Base-by-base conservation (phyloP, 1,284 basidiomycete genomes). In the Ceratorhiza oryzae-sativae region DNA sequence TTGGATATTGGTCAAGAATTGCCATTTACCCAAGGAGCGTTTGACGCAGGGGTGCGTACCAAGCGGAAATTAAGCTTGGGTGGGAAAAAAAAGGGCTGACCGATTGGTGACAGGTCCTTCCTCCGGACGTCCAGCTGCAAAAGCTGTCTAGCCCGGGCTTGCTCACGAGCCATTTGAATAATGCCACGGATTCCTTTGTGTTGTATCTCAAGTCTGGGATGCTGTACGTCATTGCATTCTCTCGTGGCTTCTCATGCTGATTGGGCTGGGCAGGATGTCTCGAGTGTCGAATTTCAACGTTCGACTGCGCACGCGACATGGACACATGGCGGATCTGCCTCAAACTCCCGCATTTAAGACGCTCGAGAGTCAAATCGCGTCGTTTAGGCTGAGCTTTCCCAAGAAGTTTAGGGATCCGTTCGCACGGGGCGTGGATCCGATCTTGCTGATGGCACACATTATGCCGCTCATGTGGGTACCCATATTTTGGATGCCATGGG, bases 31-130 rank as follows among this genome's bases (percentile, higher is more conserved):
- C 63, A 55, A 18, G 39, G 12, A 2, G 3, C 36, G 9, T 67
- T 67, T n/a, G 63, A 67, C 23, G 49, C 48, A 5, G 63, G 63
- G 63, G 63, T 67, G 39, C 23, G 63, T 55, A n/a, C n/a, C 62
- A 23, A 36, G 41, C 2, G n/a, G n/a, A 39, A 18, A 45, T 45
- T 67, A 34, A 41, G 12, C 25, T 15, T 6, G 10, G 27, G 27
- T 41, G n/a, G 23, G 20, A 46, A 27, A 30, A 12, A 46, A 27
- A 30, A 34, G 51, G 6, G 45, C 27, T 30, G 23, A 41, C 20
- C 18, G 36, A 41, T 32, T 18, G 18, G 30, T 53, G 32, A 2
- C 32, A 65, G 62, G 48, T 65, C 36, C 48, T 65, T n/a, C 62
- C 62, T 41, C 62, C 62, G 1, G 62, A 65, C 41, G 62, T 65